phyloP scores from a whole-genome alignment of 805 yeast genomes.

The Jamesozyma hellenica region DNA sequence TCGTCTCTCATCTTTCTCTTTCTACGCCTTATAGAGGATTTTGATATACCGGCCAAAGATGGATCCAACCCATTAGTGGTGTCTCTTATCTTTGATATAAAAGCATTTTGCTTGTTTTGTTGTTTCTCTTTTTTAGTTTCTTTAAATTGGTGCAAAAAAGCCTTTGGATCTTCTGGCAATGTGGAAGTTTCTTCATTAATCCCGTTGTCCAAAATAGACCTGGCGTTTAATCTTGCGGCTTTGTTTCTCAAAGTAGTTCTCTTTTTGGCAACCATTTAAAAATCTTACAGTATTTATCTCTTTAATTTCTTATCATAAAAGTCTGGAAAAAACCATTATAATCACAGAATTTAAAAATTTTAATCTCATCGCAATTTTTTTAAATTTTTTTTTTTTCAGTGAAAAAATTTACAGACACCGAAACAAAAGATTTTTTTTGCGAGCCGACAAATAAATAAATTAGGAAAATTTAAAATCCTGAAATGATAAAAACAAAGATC shows the following conservation, averaged over 20 bases:
- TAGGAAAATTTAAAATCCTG: too few species aligned
- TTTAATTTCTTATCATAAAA: background rate
- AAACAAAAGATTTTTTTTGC: too few species aligned
- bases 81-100: constrained; percentile 17
- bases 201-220: constrained; percentile 5
- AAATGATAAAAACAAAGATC: too few species aligned
- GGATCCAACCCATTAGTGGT: constrained; percentile 9
- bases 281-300: too few species aligned
- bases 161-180: constrained; percentile 31
- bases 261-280: constrained; percentile 40
- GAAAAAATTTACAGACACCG: too few species aligned
- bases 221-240: constrained; percentile 22
- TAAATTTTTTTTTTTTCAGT: background rate
- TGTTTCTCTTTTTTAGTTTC: constrained; percentile 46
- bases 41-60: constrained; percentile 44
- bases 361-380: constrained; percentile 4
- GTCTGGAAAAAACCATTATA: background rate
- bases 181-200: constrained; percentile 5
- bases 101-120: constrained; percentile 31
- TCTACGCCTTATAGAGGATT: constrained; percentile 54
- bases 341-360: background rate
- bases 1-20: constrained; percentile 54
- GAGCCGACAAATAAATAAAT: too few species aligned
- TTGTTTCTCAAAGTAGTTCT: constrained; percentile 38
- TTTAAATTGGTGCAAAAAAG: constrained; percentile 45